Evolutionary conservation across 305 asterid species (phyloP).

Genomic region (Fraxinus albicans): DNA sequence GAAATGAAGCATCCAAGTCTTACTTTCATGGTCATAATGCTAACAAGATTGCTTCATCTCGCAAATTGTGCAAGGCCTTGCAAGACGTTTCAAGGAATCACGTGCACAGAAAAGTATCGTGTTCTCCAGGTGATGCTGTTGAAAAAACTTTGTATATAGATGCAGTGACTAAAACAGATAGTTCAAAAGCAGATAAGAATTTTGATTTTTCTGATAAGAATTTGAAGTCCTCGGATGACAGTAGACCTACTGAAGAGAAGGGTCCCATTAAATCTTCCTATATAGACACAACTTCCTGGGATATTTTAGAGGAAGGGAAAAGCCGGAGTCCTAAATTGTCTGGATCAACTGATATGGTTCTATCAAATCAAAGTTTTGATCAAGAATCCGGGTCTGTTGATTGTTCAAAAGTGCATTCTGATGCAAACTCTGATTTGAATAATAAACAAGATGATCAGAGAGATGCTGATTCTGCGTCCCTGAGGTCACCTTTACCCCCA

Average conservation of each 20-base stretch:
- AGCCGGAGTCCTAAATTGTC: constrained; percentile 21
- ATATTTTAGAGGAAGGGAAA: constrained; percentile 24
- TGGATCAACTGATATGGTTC: constrained; percentile 19
- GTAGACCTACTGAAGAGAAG: constrained; percentile 22
- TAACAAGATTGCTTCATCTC: constrained; percentile 48
- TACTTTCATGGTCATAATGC: constrained; percentile 21
- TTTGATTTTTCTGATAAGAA: constrained; percentile 24
- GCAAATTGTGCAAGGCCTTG: constrained; percentile 50
- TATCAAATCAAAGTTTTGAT: constrained; percentile 17
- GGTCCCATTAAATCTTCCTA: constrained; percentile 2
- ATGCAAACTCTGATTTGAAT: constrained; percentile 22
- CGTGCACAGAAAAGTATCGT: constrained; percentile 31
- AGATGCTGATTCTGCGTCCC: constrained; percentile 32
- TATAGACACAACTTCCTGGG: constrained; percentile 18
- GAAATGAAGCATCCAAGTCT: background rate
- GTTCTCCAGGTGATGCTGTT: constrained; percentile 33
- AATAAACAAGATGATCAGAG: constrained; percentile 28
- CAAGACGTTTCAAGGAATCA: constrained; percentile 55
- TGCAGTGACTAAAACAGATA: constrained; percentile 36
- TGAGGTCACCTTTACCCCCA: constrained; percentile 65
- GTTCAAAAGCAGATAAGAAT: constrained; percentile 28
- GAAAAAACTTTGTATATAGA: constrained; percentile 66
- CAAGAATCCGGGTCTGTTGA: constrained; percentile 25
- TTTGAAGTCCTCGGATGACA: constrained; percentile 23
- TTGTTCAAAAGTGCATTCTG: constrained; percentile 15